phyloP scores from a whole-genome alignment of 139 green algal species.

The Coelastrella sp. region DNA sequence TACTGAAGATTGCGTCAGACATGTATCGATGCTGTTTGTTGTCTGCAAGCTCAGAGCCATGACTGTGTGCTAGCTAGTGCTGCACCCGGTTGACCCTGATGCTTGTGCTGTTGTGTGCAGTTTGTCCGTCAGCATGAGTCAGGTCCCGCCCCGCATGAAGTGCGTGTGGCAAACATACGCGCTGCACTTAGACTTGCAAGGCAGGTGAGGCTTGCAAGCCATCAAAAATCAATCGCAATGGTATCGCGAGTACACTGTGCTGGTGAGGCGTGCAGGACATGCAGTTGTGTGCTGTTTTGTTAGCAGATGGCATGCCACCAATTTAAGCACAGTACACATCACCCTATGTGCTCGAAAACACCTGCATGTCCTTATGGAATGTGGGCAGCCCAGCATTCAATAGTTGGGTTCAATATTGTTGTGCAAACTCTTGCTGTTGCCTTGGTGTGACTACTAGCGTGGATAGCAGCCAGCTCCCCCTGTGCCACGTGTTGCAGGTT shows the following conservation, averaged over 20 bases:
- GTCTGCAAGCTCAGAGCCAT: neutral
- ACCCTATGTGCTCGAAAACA: too few species aligned
- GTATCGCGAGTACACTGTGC: too few species aligned
- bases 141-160: neutral
- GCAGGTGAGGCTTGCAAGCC: neutral
- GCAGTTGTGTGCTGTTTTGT: too few species aligned
- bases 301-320: too few species aligned
- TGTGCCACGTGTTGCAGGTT: constrained; percentile 7
- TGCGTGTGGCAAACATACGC: constrained; percentile 42
- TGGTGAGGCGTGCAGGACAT: too few species aligned
- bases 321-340: too few species aligned
- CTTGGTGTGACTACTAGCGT: neutral
- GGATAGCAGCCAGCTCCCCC: too few species aligned
- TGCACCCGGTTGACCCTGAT: neutral
- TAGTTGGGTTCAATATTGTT: neutral
- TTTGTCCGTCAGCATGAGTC: constrained; percentile 47
- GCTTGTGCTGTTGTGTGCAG: neutral
- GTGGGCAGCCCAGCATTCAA: too few species aligned
- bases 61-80: neutral
- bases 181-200: constrained; percentile 32
- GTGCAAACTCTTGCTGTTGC: neutral
- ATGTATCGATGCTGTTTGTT: too few species aligned
- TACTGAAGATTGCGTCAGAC: too few species aligned
- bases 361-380: too few species aligned
- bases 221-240: neutral